Conservation (phyloP, 768 basidiomycete genomes). For the Tephrocybe sp. region DNA sequence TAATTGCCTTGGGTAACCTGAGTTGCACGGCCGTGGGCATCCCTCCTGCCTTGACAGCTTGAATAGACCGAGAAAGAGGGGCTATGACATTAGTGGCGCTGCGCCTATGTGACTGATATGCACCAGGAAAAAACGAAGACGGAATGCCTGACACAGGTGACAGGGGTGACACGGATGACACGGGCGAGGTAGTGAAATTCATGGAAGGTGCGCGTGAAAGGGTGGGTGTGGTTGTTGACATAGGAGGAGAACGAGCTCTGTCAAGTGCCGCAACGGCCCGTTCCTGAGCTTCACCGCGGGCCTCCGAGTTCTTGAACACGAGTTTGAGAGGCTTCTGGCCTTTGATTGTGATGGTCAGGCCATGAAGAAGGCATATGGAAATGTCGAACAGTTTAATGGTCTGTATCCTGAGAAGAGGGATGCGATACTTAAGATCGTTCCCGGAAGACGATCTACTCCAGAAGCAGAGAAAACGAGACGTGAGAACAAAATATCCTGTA, state of each 20-base stretch:
- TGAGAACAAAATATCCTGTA: constrained; percentile 43
- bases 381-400: constrained; percentile 34
- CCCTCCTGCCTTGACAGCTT: constrained; percentile 26
- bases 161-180: constrained; percentile 7
- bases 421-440: constrained; percentile 40
- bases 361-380: constrained; percentile 28
- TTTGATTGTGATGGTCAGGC: constrained; percentile 43
- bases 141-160: background rate
- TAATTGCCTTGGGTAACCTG: constrained; percentile 47
- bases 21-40: constrained; percentile 29
- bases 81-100: constrained; percentile 41
- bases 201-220: background rate
- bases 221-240: constrained; percentile 4
- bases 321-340: constrained; percentile 49
- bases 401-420: constrained; percentile 40
- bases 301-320: constrained; percentile 41
- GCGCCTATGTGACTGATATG: constrained; percentile 13
- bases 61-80: constrained; percentile 42
- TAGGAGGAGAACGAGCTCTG: constrained; percentile 11
- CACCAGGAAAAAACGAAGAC: background rate
- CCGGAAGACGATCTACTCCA: constrained; percentile 44
- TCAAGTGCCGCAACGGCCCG: constrained; percentile 27
- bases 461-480: constrained; percentile 40
- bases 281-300: constrained; percentile 44
- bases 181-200: background rate